Conservation (phyloP, 495 filamentous ascomycete genomes). For the Aspergillus ostianus region DNA sequence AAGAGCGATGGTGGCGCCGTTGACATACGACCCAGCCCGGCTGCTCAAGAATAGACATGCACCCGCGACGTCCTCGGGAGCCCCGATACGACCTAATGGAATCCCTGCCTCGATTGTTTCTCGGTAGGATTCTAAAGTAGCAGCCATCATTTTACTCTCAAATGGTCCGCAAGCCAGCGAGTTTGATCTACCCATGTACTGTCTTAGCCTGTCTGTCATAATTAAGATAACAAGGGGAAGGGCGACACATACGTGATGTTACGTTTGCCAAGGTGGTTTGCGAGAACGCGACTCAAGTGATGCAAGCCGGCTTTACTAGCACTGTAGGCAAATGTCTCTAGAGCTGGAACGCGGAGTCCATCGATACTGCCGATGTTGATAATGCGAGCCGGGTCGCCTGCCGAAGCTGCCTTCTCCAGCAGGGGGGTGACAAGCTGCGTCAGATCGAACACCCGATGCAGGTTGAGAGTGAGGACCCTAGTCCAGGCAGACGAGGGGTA, state of each 20-base stretch:
- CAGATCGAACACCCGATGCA: conserved; percentile 76
- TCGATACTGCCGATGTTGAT: conserved; percentile 77
- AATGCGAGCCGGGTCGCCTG: conserved; percentile 57
- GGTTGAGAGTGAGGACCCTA: conserved; percentile 74
- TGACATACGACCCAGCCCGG: conserved; percentile 69
- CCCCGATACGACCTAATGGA: conserved; percentile 71
- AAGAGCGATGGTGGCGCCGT: conserved; percentile 71
- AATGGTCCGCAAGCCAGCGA: conserved; percentile 78
- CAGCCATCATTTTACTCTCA: conserved; percentile 81
- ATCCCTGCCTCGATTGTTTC: conserved; percentile 62
- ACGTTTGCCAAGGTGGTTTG: conserved; percentile 65
- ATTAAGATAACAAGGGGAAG: not conserved
- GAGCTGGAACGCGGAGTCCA: conserved; percentile 60
- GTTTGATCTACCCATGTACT: conserved; percentile 44
- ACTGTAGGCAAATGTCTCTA: conserved; percentile 77
- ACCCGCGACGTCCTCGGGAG: conserved; percentile 70
- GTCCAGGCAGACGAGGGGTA: conserved; percentile 70
- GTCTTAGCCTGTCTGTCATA: conserved; percentile 8
- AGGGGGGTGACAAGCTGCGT: conserved; percentile 72
- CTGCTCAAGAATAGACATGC: conserved; percentile 72
- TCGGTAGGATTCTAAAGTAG: conserved; percentile 58
- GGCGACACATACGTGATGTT: conserved; percentile 59
- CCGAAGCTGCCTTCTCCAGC: conserved; percentile 53
- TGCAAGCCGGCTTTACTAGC: conserved; percentile 71
- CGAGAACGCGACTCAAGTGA: conserved; percentile 71